Base-by-base conservation (phyloP, 495 filamentous ascomycete genomes). In the Xylaria intraflava region DNA sequence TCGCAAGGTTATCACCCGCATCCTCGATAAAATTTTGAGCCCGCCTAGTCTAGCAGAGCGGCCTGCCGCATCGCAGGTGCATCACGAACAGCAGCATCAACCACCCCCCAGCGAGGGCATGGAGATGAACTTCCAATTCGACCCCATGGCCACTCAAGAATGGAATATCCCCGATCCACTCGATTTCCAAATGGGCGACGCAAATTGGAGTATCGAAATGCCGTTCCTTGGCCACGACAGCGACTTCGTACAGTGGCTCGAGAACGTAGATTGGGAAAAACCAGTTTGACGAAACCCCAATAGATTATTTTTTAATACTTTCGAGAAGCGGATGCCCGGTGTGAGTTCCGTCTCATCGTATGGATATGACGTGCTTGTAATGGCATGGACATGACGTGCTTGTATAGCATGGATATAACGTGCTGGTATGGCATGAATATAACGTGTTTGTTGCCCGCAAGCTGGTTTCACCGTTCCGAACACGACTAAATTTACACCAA, bases 161-260 rank as follows among this genome's bases (percentile, higher is more conserved):
- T 57, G 58, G 33, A 12, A 53, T 23, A 9, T 49, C 2, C 49
- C 50, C 6, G 55, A 58, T n/a, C 35, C 49, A 11, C 42, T 60
- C n/a, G 62, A 65, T 41, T 52, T 57, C 17, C 53, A 61, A 1
- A 56, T 63, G 53, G 41, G 52, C 1, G 62, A 64, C 20, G 29
- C 58, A 9, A 63, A 61, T 30, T 62, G 58, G 27, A 58, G 54
- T 2, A 61, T 63, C 11, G 65, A 67, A 6, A 56, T 46, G 19
- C 60, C 62, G 1, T 64, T 68, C 41, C 44, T 65, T 33, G 62
- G 62, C 14, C 56, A 64, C 36, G 65, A 68, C 26, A 64, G 53
- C 17, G 65, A 68, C 43, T 68, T 68, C 22, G 61, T 68, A 56
- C 62, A 65, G 24, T 68, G 65, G 65, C 62, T 68, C 19, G 62